phyloP scores from a whole-genome alignment of 1,284 basidiomycete species.

The Macrocystidia cucumis region DNA sequence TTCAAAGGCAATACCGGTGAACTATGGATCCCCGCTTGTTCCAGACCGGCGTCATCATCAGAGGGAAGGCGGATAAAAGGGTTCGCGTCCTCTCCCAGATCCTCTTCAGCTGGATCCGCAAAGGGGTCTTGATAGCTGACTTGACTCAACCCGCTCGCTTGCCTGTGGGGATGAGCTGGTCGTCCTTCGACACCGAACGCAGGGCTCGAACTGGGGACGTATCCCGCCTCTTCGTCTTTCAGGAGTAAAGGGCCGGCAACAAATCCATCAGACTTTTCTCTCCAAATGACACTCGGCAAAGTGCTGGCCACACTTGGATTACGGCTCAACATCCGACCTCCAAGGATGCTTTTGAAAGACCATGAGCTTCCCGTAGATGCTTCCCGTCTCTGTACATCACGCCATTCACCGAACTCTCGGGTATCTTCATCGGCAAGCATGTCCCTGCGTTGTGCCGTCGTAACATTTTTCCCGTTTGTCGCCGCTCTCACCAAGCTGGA shows the following conservation, averaged over 20 bases:
- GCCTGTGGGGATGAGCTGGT: conserved; percentile 25
- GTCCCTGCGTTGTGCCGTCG: conserved; percentile 37
- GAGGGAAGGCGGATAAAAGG: too few relatives aligned
- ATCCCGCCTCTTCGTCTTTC: conserved; percentile 22
- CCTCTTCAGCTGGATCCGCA: conserved; percentile 36
- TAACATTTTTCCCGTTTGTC: conserved; percentile 16
- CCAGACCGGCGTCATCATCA: too few relatives aligned
- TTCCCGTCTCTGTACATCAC: conserved; percentile 21
- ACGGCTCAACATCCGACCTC: conserved; percentile 26
- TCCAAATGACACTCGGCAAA: conserved; percentile 22
- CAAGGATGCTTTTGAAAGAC: conserved; percentile 48
- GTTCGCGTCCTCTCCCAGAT: conserved; percentile 17
- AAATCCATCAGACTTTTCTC: conserved; percentile 49
- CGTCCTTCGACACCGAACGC: conserved; percentile 19
- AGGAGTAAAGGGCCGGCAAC: conserved; percentile 33
- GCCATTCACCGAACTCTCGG: conserved; percentile 38
- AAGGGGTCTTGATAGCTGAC: conserved; percentile 49
- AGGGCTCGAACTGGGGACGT: conserved; percentile 17
- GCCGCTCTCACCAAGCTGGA: conserved; percentile 16
- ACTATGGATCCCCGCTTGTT: conserved; percentile 6
- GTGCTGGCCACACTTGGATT: conserved; percentile 24
- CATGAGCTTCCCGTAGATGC: conserved; percentile 36
- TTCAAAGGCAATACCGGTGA: conserved; percentile 17
- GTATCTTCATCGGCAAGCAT: conserved; percentile 76
- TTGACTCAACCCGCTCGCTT: conserved; percentile 25